Base-by-base conservation (phyloP, 345 rosid species). In the Aurinia saxatilis region DNA sequence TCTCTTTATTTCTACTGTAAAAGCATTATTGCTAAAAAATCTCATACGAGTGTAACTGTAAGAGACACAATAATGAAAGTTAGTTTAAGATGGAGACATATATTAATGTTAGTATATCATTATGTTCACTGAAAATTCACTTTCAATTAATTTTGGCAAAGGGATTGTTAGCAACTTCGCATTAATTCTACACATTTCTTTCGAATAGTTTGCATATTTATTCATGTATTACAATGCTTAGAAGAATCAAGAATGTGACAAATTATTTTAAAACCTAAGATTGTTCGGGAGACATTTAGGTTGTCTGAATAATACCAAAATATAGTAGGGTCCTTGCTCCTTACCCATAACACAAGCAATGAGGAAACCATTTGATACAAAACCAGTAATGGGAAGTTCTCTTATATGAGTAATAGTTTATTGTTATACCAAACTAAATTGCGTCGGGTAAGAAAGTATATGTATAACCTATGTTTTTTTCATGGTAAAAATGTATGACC, bases 331-430 rank as follows among this genome's bases (percentile, higher is more conserved):
- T 40, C 40, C 4, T 60, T 15, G 5, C 30, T 2, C 30, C 25
- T 21, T 37, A 15, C 29, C 17, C 11, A 60, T 33, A 12, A 60
- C n/a, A 35, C 67, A 51, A 51, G 61, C 60, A 42, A 60, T 25
- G 33, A 60, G 51, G 38, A 42, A 51, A 42, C 66, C 38, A 60
- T n/a, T n/a, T n/a, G n/a, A n/a, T n/a, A n/a, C n/a, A n/a, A n/a
- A n/a, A n/a, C n/a, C n/a, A n/a, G n/a, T n/a, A n/a, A 38, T 29
- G 15, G 68, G 10, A 61, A 61, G 34, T 61, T 61, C 50, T n/a
- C 7, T 44, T 29, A 1, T 53, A 36, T 42, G 56, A 37, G 35
- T 17, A 44, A 60, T 41, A 29, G 23, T 67, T 56, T 47, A 36
- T 47, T 66, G 49, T 66, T 10, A 38, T 39, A 38, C 57, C 50